These are phyloP conservation scores for Xerocomus amazonicus DNA, from an alignment of 1,284 basidiomycete species.

Conservation along the genomic window DNA sequence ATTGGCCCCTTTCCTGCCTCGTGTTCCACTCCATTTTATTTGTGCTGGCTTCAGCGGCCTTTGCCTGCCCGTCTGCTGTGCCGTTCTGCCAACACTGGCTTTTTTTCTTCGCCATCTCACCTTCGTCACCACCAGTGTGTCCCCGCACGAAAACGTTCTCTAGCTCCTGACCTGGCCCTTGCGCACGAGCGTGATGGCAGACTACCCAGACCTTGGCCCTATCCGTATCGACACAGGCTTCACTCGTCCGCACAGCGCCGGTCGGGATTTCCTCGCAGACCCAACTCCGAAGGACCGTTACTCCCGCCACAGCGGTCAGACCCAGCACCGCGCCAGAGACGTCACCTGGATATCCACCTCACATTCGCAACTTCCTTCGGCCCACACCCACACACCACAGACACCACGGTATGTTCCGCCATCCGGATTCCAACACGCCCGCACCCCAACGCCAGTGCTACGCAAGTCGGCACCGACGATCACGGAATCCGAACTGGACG, in stretches of 20 bases:
- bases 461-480: slow-evolving; percentile 33
- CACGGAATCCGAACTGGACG: slow-evolving; percentile 32
- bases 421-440: slow-evolving; percentile 21
- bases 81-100: slow-evolving; percentile 4
- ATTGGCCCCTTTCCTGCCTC: slow-evolving; percentile 28
- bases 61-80: slow-evolving; percentile 28
- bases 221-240: slow-evolving; percentile 33
- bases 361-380: slow-evolving; percentile 29
- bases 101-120: neutral
- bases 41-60: slow-evolving; percentile 10
- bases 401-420: slow-evolving; percentile 26
- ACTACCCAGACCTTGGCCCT: slow-evolving; percentile 22
- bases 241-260: slow-evolving; percentile 25
- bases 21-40: slow-evolving; percentile 24
- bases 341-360: slow-evolving; percentile 31
- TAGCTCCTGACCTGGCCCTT: neutral
- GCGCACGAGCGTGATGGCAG: slow-evolving; percentile 17
- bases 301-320: slow-evolving; percentile 29
- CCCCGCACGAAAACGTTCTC: neutral
- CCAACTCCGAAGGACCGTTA: slow-evolving; percentile 26
- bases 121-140: slow-evolving; percentile 4
- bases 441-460: slow-evolving; percentile 28
- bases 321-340: slow-evolving; percentile 26
- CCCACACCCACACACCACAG: slow-evolving; percentile 30
- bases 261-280: slow-evolving; percentile 28